Conservation (phyloP, 2,329 filamentous ascomycete genomes). For the Trichoderma simmonsii region DNA sequence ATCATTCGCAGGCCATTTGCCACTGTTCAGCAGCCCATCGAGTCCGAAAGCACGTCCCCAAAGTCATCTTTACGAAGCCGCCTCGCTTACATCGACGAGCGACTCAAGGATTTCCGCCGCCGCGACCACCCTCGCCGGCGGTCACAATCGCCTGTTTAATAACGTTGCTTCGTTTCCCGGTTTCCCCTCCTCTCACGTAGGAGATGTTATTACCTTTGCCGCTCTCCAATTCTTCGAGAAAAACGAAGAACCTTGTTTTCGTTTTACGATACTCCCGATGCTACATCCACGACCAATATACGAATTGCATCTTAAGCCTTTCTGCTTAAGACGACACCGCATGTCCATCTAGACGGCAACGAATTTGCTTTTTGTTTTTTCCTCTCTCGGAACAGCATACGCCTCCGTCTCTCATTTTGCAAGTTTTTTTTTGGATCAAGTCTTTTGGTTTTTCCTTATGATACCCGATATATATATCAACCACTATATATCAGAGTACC, state of each 20-base stretch:
- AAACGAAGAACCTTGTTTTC: neutral
- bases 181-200: slow-evolving; percentile 22
- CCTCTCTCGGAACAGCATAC: neutral
- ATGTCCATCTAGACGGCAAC: slow-evolving; percentile 1
- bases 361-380: neutral
- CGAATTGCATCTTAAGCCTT: neutral
- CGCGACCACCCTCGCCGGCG: slow-evolving; percentile 41
- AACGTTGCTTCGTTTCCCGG: slow-evolving; percentile 32
- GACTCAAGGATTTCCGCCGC: slow-evolving; percentile 52
- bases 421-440: neutral
- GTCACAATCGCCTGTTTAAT: slow-evolving; percentile 43
- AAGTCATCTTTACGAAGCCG: slow-evolving; percentile 46
- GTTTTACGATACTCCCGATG: neutral
- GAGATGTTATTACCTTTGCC: slow-evolving; percentile 6
- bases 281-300: neutral
- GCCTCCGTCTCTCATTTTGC: neutral
- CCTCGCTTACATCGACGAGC: slow-evolving; percentile 57
- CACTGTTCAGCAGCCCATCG: slow-evolving; percentile 49
- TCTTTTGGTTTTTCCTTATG: neutral
- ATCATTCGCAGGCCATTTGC: slow-evolving; percentile 52
- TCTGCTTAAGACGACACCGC: neutral
- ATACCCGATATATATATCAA: slow-evolving; percentile 15
- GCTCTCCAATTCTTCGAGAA: neutral
- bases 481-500: slow-evolving; percentile 10
- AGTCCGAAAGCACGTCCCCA: slow-evolving; percentile 34